phyloP scores from a whole-genome alignment of 2,329 filamentous ascomycete genomes.

The Drechslerella coelobrocha region DNA sequence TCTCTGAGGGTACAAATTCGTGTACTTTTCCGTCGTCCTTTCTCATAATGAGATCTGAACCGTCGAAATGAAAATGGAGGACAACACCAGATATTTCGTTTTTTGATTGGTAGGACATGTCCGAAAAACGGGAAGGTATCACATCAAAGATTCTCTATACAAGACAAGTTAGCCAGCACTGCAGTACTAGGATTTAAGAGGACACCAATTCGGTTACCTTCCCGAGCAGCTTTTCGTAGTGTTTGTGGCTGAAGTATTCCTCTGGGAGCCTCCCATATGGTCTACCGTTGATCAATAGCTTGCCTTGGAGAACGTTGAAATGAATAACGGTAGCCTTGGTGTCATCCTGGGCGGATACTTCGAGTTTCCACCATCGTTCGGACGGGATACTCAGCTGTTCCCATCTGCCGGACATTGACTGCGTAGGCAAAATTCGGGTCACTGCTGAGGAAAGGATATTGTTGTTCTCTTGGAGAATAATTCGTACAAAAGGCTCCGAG shows the following conservation, averaged over 20 bases:
- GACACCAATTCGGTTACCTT: too few relatives aligned
- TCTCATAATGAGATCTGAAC: slow-evolving; percentile 7
- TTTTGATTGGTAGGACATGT: slow-evolving; percentile 57
- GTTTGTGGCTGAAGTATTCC: slow-evolving; percentile 59
- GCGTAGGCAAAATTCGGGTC: background rate
- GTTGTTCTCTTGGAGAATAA: background rate
- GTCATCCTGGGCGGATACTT: slow-evolving; percentile 55
- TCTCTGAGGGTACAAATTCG: slow-evolving; percentile 16
- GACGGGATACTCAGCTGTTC: slow-evolving; percentile 6
- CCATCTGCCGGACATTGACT: background rate
- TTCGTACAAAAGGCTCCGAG: background rate
- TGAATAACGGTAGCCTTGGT: slow-evolving; percentile 58
- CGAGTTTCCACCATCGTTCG: slow-evolving; percentile 52
- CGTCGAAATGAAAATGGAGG: slow-evolving; percentile 13
- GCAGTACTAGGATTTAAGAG: too few relatives aligned
- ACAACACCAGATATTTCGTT: slow-evolving; percentile 52
- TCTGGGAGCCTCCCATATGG: slow-evolving; percentile 62
- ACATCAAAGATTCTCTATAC: slow-evolving; percentile 55
- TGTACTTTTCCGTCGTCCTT: slow-evolving; percentile 7
- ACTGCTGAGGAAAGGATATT: background rate
- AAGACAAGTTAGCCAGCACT: background rate
- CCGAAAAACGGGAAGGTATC: slow-evolving; percentile 56
- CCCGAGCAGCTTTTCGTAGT: slow-evolving; percentile 62
- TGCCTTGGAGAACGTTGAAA: slow-evolving; percentile 63
- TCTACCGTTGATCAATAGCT: slow-evolving; percentile 64